phyloP scores from a whole-genome alignment of 2,329 filamentous ascomycete species.

The Arthroderma uncinatum region DNA sequence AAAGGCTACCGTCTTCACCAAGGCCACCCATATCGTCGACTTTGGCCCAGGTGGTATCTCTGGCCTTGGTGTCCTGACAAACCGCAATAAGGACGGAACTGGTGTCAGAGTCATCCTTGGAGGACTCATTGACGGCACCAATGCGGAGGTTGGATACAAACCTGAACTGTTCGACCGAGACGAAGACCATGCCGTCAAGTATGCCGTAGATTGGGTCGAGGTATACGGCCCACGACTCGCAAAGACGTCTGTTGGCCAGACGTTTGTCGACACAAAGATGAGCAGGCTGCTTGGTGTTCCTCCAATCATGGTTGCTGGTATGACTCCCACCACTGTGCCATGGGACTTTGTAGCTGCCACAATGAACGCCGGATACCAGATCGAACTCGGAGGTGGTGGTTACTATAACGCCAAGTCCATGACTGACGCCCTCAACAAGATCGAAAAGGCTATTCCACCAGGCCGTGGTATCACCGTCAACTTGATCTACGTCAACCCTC shows the following conservation, averaged over 20 bases:
- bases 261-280: conserved; percentile 95
- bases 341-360: conserved; percentile 88
- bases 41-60: conserved; percentile 96
- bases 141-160: conserved; percentile 91
- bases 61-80: conserved; percentile 87
- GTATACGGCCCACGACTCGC: conserved; percentile 88
- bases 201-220: conserved; percentile 94
- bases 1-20: conserved; percentile 78
- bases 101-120: conserved; percentile 93
- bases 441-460: conserved; percentile 70
- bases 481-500: conserved; percentile 80
- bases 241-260: conserved; percentile 78
- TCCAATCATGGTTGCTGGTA: conserved; percentile 81
- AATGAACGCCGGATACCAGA: conserved; percentile 91
- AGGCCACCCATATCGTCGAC: conserved; percentile 87
- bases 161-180: conserved; percentile 95
- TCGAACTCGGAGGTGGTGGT: conserved; percentile 79
- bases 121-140: conserved; percentile 81
- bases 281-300: conserved; percentile 73
- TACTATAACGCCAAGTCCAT: conserved; percentile 76
- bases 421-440: conserved; percentile 71
- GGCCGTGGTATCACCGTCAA: conserved; percentile 84
- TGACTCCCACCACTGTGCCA: conserved; percentile 81
- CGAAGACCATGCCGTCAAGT: conserved; percentile 86
- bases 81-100: conserved; percentile 97